Evolutionary conservation across 306 rosid species (phyloP).

Genomic region (Cicer judaicum): DNA sequence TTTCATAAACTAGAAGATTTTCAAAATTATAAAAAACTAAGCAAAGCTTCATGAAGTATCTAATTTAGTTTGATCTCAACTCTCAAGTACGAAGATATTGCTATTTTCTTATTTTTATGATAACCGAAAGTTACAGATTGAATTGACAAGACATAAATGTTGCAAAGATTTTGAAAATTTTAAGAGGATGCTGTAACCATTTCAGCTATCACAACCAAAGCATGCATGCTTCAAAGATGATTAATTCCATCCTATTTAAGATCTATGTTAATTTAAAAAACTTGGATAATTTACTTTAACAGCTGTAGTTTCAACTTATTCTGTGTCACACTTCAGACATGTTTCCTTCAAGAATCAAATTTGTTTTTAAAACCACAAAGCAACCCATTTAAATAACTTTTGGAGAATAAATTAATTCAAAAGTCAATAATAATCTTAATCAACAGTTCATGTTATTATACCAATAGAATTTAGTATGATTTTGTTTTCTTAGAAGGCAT

Average conservation of each 20-base stretch:
- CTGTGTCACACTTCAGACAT: background rate
- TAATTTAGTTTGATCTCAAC: background rate
- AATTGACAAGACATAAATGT: background rate
- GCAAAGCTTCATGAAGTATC: constrained; percentile 10
- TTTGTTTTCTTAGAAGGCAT: background rate
- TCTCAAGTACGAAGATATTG: background rate
- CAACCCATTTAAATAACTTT: background rate
- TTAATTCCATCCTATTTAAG: background rate
- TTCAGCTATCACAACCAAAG: constrained; percentile 29
- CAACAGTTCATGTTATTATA: background rate
- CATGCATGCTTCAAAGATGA: background rate
- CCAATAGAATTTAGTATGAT: background rate
- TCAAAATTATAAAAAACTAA: background rate
- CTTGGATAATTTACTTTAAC: background rate
- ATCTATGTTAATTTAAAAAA: background rate
- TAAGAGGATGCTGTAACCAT: background rate
- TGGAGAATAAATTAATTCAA: background rate
- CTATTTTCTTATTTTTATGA: background rate
- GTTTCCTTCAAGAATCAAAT: constrained; percentile 7
- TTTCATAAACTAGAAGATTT: constrained; percentile 21
- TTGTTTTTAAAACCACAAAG: background rate
- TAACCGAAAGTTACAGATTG: constrained; percentile 4
- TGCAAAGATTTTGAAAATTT: constrained; percentile 6
- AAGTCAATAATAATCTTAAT: constrained; percentile 16
- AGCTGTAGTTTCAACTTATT: constrained; percentile 19